Evolutionary conservation across 192 early-diverging fungal species (phyloP).

Genomic region (Backusella westeae): DNA sequence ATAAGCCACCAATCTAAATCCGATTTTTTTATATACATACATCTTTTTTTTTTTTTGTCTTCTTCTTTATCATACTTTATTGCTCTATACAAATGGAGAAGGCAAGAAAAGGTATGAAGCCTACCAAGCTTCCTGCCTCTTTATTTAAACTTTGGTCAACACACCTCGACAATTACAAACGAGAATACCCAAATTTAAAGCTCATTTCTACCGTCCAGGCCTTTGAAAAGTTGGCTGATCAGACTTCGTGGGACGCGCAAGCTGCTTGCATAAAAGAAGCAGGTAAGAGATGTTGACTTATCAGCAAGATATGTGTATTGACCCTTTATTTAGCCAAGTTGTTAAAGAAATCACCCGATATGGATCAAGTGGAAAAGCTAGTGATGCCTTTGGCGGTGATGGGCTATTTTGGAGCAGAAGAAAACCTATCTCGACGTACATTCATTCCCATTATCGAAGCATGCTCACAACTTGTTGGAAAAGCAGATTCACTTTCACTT

Average conservation of each 20-base stretch:
- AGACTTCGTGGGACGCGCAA: conserved; percentile 32
- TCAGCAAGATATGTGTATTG: no score
- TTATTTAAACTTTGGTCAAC: conserved; percentile 7
- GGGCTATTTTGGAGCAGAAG: conserved; percentile 35
- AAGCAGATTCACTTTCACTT: not conserved
- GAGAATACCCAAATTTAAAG: not conserved
- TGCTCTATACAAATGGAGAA: not conserved
- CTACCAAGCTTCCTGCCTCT: conserved; percentile 12
- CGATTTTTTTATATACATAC: not conserved
- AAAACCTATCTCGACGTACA: conserved; percentile 31
- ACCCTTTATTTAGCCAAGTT: not conserved
- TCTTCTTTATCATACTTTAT: no score
- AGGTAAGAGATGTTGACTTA: not conserved
- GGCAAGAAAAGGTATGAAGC: conserved; percentile 14
- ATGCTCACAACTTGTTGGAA: not conserved
- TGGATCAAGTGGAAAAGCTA: conserved; percentile 22
- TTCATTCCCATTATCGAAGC: conserved; percentile 27
- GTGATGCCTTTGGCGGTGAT: conserved; percentile 25
- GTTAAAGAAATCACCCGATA: not conserved
- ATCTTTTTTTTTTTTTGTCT: no score
- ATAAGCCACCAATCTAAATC: not conserved
- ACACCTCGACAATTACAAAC: not conserved
- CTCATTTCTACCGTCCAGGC: not conserved
- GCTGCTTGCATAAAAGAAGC: conserved; percentile 29
- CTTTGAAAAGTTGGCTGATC: conserved; percentile 12